Base-by-base conservation (phyloP, 192 early-diverging fungal genomes). In the Kappamyces sp. region DNA sequence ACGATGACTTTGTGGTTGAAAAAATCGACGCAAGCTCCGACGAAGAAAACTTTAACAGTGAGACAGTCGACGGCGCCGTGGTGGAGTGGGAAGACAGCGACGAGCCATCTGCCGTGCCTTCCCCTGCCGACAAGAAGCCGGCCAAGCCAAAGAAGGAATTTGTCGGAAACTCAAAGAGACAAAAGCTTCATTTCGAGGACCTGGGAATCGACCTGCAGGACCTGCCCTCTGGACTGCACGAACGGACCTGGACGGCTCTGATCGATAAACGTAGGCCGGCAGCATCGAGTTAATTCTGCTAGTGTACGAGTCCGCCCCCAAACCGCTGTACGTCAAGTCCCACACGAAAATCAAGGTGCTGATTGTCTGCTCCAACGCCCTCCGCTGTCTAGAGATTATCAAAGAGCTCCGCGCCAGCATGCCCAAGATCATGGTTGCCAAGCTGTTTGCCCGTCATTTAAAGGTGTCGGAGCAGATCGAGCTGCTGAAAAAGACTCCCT, bases 401-500 rank as follows among this genome's bases (percentile, higher is more conserved):
- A 57, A 57, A 34, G 68, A 80, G 43, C 66, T 67, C 22, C 47
- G 86, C 47, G 73, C 78, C 32, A 66, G 71, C 38, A 68, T 82
- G 9, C 67, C 71, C 29, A 76, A 80, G 53, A 69, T 75, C 46
- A 75, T 74, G 54, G 66, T 88, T 30, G 84, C 70, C 22, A 90
- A 90, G 71, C 63, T 90, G 45, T 90, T 90, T 67, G 83, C 87
- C 1, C 79, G 84, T 45, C 88, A 90, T 64, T 64, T 90, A 66
- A 90, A 90, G 60, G 64, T 88, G 1, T 55, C 77, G 33, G 86
- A 90, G 41, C 88, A 90, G 60, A 66, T 79, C 8, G 59, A 74
- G 46, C 69, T 75, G 41, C 62, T 87, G 46, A 52, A 73, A 30
- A 68, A 71, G 5, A 64, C 76, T 0, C 43, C 62, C 1, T 69